Evolutionary conservation across 306 rosid species (phyloP).

Genomic region (Chamaecrista fasciculata): DNA sequence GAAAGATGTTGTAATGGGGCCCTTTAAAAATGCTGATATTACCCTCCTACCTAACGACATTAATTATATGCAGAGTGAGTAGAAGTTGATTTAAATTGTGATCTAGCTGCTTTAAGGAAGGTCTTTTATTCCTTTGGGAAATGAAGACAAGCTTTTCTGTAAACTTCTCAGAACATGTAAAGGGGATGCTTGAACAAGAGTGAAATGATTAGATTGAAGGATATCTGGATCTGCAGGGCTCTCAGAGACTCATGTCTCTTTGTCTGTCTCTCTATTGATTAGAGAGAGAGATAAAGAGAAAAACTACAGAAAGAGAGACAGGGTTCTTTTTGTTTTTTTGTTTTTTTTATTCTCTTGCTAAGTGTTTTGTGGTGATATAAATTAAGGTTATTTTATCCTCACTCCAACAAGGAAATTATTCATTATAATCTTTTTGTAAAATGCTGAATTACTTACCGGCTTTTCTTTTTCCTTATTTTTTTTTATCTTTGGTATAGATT

Average conservation of each 20-base stretch:
- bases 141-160: background rate
- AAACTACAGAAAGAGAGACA: conserved; percentile 18
- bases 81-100: conserved; percentile 4
- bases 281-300: background rate
- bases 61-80: background rate
- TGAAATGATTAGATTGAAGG: background rate
- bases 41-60: background rate
- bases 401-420: conserved; percentile 1
- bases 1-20: background rate
- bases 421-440: background rate
- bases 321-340: background rate
- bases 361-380: background rate
- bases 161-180: background rate
- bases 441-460: conserved; percentile 26
- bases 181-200: background rate
- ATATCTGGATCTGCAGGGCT: background rate
- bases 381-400: background rate
- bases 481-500: conserved; percentile 29
- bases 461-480: conserved; percentile 19
- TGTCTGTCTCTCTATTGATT: background rate
- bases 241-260: background rate
- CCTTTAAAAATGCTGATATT: background rate
- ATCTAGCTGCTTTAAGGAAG: background rate
- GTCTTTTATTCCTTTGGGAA: background rate
- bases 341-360: background rate